Conservation (phyloP, 257 asterid species). For the Nyctanthes arbortristis region DNA sequence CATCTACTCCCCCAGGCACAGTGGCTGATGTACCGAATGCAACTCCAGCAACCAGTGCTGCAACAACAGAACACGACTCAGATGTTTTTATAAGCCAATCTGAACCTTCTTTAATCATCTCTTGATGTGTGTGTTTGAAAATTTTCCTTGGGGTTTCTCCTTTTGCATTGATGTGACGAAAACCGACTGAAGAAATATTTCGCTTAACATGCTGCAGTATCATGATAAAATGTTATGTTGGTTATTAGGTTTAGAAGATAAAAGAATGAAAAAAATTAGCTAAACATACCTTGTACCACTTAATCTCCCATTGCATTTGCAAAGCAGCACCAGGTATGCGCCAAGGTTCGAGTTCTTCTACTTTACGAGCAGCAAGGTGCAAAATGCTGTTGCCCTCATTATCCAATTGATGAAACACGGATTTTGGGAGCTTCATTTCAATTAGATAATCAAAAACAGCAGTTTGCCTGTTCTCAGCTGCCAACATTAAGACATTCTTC, state of each 20-base stretch:
- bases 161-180: slow-evolving; percentile 29
- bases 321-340: slow-evolving; percentile 57
- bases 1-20: slow-evolving; percentile 55
- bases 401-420: slow-evolving; percentile 34
- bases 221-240: too few relatives aligned
- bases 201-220: slow-evolving; percentile 62
- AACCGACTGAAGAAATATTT: slow-evolving; percentile 22
- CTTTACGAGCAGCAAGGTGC: slow-evolving; percentile 37
- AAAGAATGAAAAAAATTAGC: too few relatives aligned
- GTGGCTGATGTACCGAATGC: too few relatives aligned
- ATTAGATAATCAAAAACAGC: too few relatives aligned
- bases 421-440: slow-evolving; percentile 20
- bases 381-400: slow-evolving; percentile 31
- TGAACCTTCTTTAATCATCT: slow-evolving; percentile 36
- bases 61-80: slow-evolving; percentile 61
- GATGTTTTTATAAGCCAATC: slow-evolving; percentile 62
- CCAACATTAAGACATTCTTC: slow-evolving; percentile 38
- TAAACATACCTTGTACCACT: slow-evolving; percentile 56
- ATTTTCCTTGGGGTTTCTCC: slow-evolving; percentile 47
- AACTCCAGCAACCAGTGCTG: slow-evolving; percentile 64
- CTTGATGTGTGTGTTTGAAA: slow-evolving; percentile 36
- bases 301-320: slow-evolving; percentile 62
- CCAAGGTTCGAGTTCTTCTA: slow-evolving; percentile 25
- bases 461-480: slow-evolving; percentile 39
- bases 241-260: too few relatives aligned